Evolutionary conservation across 305 asterid genomes (phyloP).

Genomic region (Fraxinus xanthoxyloides): DNA sequence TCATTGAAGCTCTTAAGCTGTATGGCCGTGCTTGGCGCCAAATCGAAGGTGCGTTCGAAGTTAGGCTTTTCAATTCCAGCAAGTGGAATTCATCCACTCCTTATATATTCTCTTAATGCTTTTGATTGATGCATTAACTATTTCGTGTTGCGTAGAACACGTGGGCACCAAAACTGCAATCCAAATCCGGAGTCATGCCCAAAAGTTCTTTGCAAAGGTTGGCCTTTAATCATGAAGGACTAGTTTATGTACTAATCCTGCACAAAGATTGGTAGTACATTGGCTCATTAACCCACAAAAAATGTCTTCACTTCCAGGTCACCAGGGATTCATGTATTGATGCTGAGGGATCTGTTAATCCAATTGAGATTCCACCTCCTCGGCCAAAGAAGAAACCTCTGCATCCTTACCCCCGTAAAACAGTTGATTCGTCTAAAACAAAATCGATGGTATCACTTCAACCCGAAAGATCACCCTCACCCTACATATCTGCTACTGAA

Average conservation of each 20-base stretch:
- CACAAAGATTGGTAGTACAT: not conserved
- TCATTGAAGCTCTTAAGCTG: constrained; percentile 72
- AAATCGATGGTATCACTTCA: constrained; percentile 25
- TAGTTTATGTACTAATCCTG: not conserved
- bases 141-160: constrained; percentile 46
- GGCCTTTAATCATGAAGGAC: not conserved
- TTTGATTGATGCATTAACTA: not conserved
- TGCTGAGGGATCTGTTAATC: constrained; percentile 41
- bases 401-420: constrained; percentile 85
- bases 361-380: constrained; percentile 83
- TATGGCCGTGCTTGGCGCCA: constrained; percentile 92
- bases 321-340: constrained; percentile 54
- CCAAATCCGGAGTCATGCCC: constrained; percentile 94
- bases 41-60: constrained; percentile 67
- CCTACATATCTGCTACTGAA: constrained; percentile 29
- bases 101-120: not conserved
- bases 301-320: constrained; percentile 33
- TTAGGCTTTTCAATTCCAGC: constrained; percentile 20
- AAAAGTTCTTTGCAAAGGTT: constrained; percentile 78
- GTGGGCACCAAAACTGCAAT: constrained; percentile 83
- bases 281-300: not conserved
- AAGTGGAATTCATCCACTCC: constrained; percentile 6
- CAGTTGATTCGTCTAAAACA: constrained; percentile 25
- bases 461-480: constrained; percentile 31
- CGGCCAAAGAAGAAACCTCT: constrained; percentile 86